Conservation (phyloP, 306 rosid species). For the Oemleria cerasiformis region DNA sequence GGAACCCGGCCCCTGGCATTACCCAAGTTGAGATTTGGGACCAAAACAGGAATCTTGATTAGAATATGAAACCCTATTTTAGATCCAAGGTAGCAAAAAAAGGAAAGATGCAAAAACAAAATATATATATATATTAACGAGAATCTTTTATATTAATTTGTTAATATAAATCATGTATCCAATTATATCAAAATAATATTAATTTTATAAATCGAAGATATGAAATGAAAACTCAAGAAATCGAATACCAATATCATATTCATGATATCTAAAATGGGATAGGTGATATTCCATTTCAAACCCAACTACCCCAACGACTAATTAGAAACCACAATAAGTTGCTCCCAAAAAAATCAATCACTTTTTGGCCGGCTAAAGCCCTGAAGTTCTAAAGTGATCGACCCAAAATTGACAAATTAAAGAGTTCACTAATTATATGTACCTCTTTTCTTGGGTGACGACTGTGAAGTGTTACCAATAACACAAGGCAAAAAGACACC, state of each 20-base stretch:
- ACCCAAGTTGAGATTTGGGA: background rate
- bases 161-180: too few species aligned
- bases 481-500: conserved; percentile 73
- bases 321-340: background rate
- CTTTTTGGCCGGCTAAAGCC: background rate
- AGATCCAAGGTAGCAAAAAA: conserved; percentile 12
- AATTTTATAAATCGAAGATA: too few species aligned
- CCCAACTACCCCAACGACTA: conserved; percentile 29
- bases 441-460: conserved; percentile 42
- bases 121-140: too few species aligned
- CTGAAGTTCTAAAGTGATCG: background rate
- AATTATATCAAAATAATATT: background rate
- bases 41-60: background rate
- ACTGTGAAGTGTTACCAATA: conserved; percentile 25
- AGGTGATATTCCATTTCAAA: conserved; percentile 32
- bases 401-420: background rate
- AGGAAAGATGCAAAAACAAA: too few species aligned
- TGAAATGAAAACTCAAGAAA: background rate
- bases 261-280: background rate
- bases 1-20: background rate
- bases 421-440: background rate
- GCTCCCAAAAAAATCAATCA: background rate
- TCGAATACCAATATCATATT: background rate
- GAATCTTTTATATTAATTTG: too few species aligned
- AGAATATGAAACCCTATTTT: background rate